Evolutionary conservation across 805 yeast species (phyloP), one percentile per base, ranked within the genome.

Genomic region (Hanseniaspora jakobsenii): DNA sequence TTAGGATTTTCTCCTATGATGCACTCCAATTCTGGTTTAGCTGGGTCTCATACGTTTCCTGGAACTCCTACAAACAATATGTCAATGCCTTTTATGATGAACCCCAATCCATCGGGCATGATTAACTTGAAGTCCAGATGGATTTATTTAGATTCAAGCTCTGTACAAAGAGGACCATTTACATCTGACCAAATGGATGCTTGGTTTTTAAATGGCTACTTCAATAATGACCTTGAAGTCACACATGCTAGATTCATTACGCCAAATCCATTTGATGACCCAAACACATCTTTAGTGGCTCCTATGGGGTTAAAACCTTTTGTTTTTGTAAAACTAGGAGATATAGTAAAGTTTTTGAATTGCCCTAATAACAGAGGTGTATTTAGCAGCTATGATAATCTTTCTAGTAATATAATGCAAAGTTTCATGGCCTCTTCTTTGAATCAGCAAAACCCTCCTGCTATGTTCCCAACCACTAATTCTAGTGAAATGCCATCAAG

Each of bases 161-260:
- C 81, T 9, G 67, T 64, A 38, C 73, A 75, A 45, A 94, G 83
- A 59, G 95, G 95, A n/a, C 95, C 95, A 2, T 85, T 84, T 61
- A 68, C 69, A 31, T 81, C 89, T 2, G 58, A 61, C 28, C 62
- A 73, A 60, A 85, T 85, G 95, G 84, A 81, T 52, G 75, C 68
- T 39, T 85, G 95, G 95, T 73, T 72, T 49, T 59, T 71, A 9
- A 71, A 71, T 34, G 76, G 78, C 2, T 81, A 77, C 62, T 69
- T 83, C 51, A 69, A 67, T 43, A 69, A 68, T 13, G 72, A 70
- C 49, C 65, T 84, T 52, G 66, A 65, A 40, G 66, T 86, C 44
- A 66, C 77, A 32, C 70, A 89, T 18, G 69, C 56, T 13, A 32
- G 21, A 4, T 35, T 34, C 27, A 28, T 22, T 8, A 38, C 39